Evolutionary conservation across 1,284 basidiomycete species (phyloP).

Genomic region (Apiotrichum domesticum): DNA sequence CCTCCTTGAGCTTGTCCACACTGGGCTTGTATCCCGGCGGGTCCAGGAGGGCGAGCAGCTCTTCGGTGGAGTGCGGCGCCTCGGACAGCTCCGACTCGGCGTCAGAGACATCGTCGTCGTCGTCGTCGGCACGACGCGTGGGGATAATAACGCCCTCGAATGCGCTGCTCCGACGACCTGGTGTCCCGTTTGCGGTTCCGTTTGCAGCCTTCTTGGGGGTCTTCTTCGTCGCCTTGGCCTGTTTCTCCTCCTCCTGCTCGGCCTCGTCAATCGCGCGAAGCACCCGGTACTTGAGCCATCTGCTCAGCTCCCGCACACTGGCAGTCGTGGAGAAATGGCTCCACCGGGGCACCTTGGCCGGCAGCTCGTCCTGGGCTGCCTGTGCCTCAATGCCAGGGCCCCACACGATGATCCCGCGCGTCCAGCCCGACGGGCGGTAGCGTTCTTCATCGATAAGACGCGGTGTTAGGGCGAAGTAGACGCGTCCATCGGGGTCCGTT

Average conservation of each 20-base stretch:
- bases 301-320: constrained; percentile 17
- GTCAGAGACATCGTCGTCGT: constrained; percentile 3
- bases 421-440: constrained; percentile 34
- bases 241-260: constrained; percentile 2
- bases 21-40: constrained; percentile 19
- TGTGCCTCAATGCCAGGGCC: constrained; percentile 22
- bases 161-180: neutral
- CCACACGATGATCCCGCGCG: constrained; percentile 34
- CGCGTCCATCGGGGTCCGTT: constrained; percentile 31
- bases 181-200: neutral
- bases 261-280: constrained; percentile 10
- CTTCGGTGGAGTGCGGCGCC: constrained; percentile 12
- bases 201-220: constrained; percentile 7
- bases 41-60: constrained; percentile 19
- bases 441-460: constrained; percentile 27
- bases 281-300: constrained; percentile 25
- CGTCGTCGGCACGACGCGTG: constrained; percentile 1
- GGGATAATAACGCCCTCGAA: neutral
- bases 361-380: constrained; percentile 15
- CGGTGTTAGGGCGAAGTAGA: constrained; percentile 31
- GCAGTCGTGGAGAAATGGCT: constrained; percentile 28
- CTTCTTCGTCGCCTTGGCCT: constrained; percentile 9
- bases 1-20: constrained; percentile 4
- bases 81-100: constrained; percentile 19
- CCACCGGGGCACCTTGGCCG: constrained; percentile 29